phyloP scores from a whole-genome alignment of 257 asterid genomes.

The Oldenlandia corymbosa region DNA sequence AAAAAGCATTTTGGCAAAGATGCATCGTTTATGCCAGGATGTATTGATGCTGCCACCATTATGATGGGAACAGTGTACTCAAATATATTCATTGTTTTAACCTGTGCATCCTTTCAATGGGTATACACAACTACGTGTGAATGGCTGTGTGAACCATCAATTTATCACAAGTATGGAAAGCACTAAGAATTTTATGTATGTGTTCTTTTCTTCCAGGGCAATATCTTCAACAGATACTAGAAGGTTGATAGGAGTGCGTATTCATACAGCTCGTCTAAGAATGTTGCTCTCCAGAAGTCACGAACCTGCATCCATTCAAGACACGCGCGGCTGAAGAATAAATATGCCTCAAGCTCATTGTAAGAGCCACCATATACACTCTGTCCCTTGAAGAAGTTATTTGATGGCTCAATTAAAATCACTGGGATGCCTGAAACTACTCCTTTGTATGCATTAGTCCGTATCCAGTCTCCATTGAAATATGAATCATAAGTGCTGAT shows the following conservation, averaged over 20 bases:
- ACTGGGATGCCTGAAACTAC: slow-evolving; percentile 59
- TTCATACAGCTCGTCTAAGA: not conserved
- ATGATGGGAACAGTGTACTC: not conserved
- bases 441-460: slow-evolving; percentile 58
- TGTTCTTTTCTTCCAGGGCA: not conserved
- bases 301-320: slow-evolving; percentile 94
- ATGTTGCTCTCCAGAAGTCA: not conserved
- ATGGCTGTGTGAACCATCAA: not conserved
- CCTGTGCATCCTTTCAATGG: not conserved
- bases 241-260: not conserved
- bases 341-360: slow-evolving; percentile 79
- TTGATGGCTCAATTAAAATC: slow-evolving; percentile 59
- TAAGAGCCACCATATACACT: slow-evolving; percentile 84
- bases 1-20: not conserved
- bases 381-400: slow-evolving; percentile 71
- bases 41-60: not conserved
- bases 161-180: not conserved
- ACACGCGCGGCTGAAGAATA: slow-evolving; percentile 84
- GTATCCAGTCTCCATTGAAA: slow-evolving; percentile 62
- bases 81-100: no score
- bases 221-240: not conserved
- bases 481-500: slow-evolving; percentile 48
- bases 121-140: not conserved
- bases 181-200: not conserved
- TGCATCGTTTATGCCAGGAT: not conserved